These are phyloP conservation scores for Arthrobotrys sinensis DNA, from an alignment of 2,329 filamentous ascomycete genomes.

Conservation along the genomic window DNA sequence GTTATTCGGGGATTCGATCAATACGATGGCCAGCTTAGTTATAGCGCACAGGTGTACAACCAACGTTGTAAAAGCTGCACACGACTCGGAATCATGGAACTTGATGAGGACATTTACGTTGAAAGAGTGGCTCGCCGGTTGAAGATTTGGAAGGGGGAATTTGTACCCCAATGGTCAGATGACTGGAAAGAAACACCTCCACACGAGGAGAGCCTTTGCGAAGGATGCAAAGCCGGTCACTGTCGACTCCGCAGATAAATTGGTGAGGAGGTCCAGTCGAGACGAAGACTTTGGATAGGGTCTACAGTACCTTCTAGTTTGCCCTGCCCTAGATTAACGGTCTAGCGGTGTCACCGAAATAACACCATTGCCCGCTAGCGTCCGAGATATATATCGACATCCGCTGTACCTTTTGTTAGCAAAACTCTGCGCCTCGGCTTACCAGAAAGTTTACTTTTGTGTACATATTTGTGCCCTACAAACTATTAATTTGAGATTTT, in stretches of 20 bases:
- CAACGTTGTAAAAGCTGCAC: slow-evolving; percentile 25
- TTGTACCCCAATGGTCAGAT: background rate
- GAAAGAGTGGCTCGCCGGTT: slow-evolving; percentile 35
- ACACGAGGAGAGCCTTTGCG: slow-evolving; percentile 21
- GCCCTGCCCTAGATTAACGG: too few relatives aligned
- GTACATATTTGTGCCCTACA: too few relatives aligned
- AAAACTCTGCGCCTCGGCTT: too few relatives aligned
- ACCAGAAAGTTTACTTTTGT: too few relatives aligned
- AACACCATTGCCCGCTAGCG: too few relatives aligned
- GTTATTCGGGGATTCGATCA: slow-evolving; percentile 13
- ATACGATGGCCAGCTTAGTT: background rate
- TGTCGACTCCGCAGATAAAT: background rate
- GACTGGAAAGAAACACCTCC: background rate
- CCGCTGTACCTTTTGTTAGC: too few relatives aligned
- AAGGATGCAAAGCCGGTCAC: slow-evolving; percentile 25
- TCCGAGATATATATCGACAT: too few relatives aligned
- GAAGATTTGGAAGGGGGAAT: slow-evolving; percentile 40
- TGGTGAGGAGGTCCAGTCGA: too few relatives aligned
- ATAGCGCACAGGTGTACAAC: slow-evolving; percentile 32
- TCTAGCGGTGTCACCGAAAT: too few relatives aligned
- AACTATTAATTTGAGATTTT: too few relatives aligned
- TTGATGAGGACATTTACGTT: slow-evolving; percentile 15
- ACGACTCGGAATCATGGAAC: slow-evolving; percentile 3
- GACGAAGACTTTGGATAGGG: too few relatives aligned
- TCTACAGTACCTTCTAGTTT: too few relatives aligned